These are phyloP conservation scores for Beta lomatogona DNA, from an alignment of 179 eudicot genomes.

Conservation along the genomic window DNA sequence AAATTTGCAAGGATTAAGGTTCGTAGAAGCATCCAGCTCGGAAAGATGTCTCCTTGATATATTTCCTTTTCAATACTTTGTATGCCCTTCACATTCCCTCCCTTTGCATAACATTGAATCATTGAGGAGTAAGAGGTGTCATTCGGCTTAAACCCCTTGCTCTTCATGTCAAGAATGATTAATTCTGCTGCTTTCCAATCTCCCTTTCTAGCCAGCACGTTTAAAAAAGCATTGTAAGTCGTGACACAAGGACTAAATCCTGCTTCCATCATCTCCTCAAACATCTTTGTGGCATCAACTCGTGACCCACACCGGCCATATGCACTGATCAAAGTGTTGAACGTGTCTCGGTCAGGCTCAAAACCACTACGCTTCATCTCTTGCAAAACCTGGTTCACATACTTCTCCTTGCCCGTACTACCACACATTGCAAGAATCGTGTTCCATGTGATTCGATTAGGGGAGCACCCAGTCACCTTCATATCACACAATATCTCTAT, in stretches of 20 bases:
- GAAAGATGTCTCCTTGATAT: constrained; percentile 65
- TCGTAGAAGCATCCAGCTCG: constrained; percentile 87
- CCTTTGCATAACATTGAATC: constrained; percentile 83
- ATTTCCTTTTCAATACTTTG: constrained; percentile 59
- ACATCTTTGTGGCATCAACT: constrained; percentile 63
- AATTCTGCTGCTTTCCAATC: constrained; percentile 78
- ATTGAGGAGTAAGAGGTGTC: constrained; percentile 75
- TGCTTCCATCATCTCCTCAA: constrained; percentile 75
- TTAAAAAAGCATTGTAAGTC: constrained; percentile 84
- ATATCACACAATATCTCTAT: constrained; percentile 66
- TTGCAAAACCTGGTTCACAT: constrained; percentile 67
- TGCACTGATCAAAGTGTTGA: constrained; percentile 80
- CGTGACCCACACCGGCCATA: constrained; percentile 83
- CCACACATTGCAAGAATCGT: constrained; percentile 86
- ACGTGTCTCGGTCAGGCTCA: constrained; percentile 89
- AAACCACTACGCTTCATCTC: constrained; percentile 95
- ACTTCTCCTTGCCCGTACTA: constrained; percentile 60
- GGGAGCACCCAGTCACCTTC: constrained; percentile 75
- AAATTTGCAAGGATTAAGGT: constrained; percentile 70
- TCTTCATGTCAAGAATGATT: constrained; percentile 68
- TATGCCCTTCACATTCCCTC: constrained; percentile 60
- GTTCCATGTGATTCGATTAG: constrained; percentile 88
- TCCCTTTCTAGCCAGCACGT: constrained; percentile 79
- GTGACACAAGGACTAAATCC: constrained; percentile 80
- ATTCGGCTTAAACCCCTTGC: constrained; percentile 78